Percentiles rank a stretch among this genome's conserved stretches.
These are phyloP conservation scores for Paxillus involutus DNA, from an alignment of 768 basidiomycete species.

Conservation along the genomic window DNA sequence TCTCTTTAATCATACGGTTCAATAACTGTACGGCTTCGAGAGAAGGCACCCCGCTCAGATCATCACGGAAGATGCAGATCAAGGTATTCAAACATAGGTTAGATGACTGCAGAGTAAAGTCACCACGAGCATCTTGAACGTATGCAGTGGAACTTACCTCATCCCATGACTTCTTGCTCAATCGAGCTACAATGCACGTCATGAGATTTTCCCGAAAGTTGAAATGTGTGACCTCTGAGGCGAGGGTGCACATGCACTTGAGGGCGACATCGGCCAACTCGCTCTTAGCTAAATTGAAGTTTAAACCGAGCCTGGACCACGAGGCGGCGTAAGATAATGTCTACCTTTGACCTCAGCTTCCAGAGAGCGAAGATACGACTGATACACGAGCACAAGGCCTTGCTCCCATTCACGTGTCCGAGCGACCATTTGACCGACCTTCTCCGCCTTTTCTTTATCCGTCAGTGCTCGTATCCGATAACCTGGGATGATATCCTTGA, in stretches of 20 bases:
- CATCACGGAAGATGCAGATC: conserved; percentile 79
- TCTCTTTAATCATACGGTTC: conserved; percentile 95
- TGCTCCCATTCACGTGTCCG: conserved; percentile 95
- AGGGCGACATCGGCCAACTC: conserved; percentile 70
- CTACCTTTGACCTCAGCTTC: conserved; percentile 84
- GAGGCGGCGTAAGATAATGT: conserved; percentile 16
- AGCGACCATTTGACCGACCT: conserved; percentile 91
- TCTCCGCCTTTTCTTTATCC: conserved; percentile 87
- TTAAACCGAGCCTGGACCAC: conserved; percentile 13
- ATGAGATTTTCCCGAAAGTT: conserved; percentile 95
- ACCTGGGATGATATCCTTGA: conserved; percentile 94
- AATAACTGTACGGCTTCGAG: conserved; percentile 87
- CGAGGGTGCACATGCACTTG: conserved; percentile 84
- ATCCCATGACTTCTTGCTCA: conserved; percentile 90
- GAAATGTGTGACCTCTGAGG: conserved; percentile 88
- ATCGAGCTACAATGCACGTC: conserved; percentile 75
- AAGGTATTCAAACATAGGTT: conserved; percentile 83
- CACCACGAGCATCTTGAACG: conserved; percentile 5
- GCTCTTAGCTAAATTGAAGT: conserved; percentile 49
- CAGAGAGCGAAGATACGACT: conserved; percentile 80
- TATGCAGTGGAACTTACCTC: conserved; percentile 50
- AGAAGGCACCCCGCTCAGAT: conserved; percentile 78
- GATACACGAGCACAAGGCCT: conserved; percentile 85
- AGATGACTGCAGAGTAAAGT: conserved; percentile 57
- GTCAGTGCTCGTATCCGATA: conserved; percentile 93